Evolutionary conservation across 2,329 filamentous ascomycete species (phyloP).

Genomic region (Pseudogymnoascus sp.): DNA sequence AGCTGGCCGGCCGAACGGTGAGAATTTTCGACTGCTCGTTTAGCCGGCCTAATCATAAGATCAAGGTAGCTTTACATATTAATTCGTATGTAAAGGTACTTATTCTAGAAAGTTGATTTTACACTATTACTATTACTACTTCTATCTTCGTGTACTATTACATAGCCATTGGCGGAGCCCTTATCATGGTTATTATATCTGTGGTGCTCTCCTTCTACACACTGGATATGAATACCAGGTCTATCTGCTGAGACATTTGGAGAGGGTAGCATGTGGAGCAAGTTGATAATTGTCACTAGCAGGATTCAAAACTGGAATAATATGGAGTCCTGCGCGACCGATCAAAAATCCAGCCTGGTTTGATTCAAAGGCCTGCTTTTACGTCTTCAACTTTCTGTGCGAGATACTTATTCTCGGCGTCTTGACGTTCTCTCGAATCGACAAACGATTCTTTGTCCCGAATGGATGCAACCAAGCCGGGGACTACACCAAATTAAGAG

Average conservation of each 20-base stretch:
- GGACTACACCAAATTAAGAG: conserved; percentile 28
- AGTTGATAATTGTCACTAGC: conserved; percentile 61
- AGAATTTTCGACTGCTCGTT: no score
- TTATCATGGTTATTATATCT: conserved; percentile 60
- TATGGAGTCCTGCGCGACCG: conserved; percentile 45
- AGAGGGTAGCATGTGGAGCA: conserved; percentile 56
- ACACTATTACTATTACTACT: no score
- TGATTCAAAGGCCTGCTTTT: conserved; percentile 64
- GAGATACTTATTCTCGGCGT: conserved; percentile 63
- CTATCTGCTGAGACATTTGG: conserved; percentile 60
- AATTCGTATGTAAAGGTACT: no score
- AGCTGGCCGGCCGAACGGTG: no score
- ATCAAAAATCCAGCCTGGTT: conserved; percentile 57
- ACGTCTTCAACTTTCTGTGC: conserved; percentile 67
- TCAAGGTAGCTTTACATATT: no score
- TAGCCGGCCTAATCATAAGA: no score
- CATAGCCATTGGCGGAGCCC: conserved; percentile 47
- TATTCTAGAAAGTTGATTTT: no score
- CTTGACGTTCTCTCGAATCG: conserved; percentile 62
- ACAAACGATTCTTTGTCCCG: conserved; percentile 67
- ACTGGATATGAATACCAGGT: conserved; percentile 41
- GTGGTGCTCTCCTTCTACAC: conserved; percentile 62
- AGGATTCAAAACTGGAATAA: conserved; percentile 57
- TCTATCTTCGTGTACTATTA: conserved; percentile 31
- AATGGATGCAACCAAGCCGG: conserved; percentile 58